Conservation (phyloP, 1,284 basidiomycete species). For the Singerocomus inundabilis region DNA sequence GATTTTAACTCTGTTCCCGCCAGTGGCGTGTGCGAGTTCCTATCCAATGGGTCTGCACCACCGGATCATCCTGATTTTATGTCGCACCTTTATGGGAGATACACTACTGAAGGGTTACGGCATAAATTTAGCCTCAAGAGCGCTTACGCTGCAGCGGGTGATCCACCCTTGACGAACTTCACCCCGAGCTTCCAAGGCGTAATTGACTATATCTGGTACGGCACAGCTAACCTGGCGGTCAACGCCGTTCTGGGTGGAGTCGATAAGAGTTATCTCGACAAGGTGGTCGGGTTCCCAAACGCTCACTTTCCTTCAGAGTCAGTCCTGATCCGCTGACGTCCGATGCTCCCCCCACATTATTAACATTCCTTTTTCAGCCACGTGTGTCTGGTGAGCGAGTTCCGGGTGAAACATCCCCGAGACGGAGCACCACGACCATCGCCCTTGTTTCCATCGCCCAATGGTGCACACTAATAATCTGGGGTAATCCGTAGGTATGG, state of each 20-base stretch:
- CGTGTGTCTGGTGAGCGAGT: constrained; percentile 63
- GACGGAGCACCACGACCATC: constrained; percentile 40
- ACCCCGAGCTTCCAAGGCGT: constrained; percentile 83
- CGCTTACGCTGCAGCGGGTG: constrained; percentile 70
- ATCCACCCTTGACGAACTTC: constrained; percentile 86
- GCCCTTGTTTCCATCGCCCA: constrained; percentile 24
- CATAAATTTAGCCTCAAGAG: constrained; percentile 84
- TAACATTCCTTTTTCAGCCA: constrained; percentile 46
- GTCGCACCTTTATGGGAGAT: constrained; percentile 87
- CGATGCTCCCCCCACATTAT: neutral
- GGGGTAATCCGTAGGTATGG: constrained; percentile 2
- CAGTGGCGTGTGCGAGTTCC: constrained; percentile 92
- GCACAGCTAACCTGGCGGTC: constrained; percentile 74
- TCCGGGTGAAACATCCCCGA: constrained; percentile 71
- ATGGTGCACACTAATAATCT: constrained; percentile 20
- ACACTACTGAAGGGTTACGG: constrained; percentile 86
- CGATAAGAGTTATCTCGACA: constrained; percentile 83
- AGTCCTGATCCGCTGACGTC: constrained; percentile 38
- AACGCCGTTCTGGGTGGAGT: constrained; percentile 89
- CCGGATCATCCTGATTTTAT: constrained; percentile 91
- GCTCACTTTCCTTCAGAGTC: constrained; percentile 95
- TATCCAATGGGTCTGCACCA: constrained; percentile 71
- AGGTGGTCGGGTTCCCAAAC: constrained; percentile 96
- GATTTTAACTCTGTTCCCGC: constrained; percentile 92
- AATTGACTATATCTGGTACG: constrained; percentile 96